A percentile compares a stretch with the other conserved stretches of the same genome.
These are phyloP conservation scores for Flaveria bidentis DNA, from an alignment of 129 eudicot species.

Conservation along the genomic window DNA sequence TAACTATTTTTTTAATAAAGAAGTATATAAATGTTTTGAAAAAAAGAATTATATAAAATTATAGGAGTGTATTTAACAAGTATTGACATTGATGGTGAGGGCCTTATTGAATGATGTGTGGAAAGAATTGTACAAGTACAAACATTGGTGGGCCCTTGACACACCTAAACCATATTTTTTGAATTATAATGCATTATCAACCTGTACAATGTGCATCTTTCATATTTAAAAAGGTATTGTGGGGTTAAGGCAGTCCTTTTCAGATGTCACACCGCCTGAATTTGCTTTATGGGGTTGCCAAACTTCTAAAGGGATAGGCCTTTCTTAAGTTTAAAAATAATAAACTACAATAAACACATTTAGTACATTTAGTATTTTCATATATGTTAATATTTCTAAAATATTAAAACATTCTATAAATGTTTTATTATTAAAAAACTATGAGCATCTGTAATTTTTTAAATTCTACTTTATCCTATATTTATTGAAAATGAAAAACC, in stretches of 20 bases:
- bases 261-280: constrained; percentile 41
- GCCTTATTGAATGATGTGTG: constrained; percentile 44
- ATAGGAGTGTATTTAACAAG: neutral
- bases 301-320: constrained; percentile 37
- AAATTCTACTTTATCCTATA: too few species aligned
- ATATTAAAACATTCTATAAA: too few species aligned
- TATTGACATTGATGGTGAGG: constrained; percentile 28
- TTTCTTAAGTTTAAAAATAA: constrained; percentile 21
- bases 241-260: constrained; percentile 33
- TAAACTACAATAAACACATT: neutral
- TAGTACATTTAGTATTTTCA: neutral
- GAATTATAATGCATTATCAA: constrained; percentile 14
- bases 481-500: too few species aligned
- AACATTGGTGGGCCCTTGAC: constrained; percentile 33
- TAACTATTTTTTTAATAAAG: too few species aligned
- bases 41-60: neutral
- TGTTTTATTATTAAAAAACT: too few species aligned
- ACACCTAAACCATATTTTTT: constrained; percentile 35
- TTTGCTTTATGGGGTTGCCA: constrained; percentile 37
- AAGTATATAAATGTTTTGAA: neutral
- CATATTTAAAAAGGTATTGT: constrained; percentile 20
- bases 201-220: constrained; percentile 23
- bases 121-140: constrained; percentile 73
- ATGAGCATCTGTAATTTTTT: too few species aligned
- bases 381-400: too few species aligned